These are phyloP conservation scores for Picea sitchensis DNA, from an alignment of 75 land plant species.

Conservation along the genomic window DNA sequence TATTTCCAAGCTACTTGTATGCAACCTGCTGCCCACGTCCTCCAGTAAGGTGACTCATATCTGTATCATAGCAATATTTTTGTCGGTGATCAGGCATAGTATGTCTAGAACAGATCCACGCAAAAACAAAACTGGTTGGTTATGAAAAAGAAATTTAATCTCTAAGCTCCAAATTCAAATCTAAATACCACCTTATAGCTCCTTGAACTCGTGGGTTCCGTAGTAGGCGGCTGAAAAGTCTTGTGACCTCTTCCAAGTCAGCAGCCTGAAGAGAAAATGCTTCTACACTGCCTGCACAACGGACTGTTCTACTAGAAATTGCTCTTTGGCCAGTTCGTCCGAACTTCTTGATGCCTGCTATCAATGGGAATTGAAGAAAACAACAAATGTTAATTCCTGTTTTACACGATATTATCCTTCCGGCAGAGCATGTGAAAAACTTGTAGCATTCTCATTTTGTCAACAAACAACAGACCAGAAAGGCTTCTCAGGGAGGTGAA, in stretches of 20 bases:
- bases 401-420: not conserved
- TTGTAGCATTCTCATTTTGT: not conserved
- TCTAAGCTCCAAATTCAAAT: constrained; percentile 3
- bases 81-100: no score
- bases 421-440: not conserved
- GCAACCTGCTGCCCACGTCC: constrained; percentile 48
- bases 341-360: not conserved
- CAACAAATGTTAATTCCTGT: not conserved
- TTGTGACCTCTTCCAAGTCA: constrained; percentile 25
- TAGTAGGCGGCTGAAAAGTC: constrained; percentile 19
- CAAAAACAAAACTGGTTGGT: no score
- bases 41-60: constrained; percentile 82
- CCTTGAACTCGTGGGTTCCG: constrained; percentile 22
- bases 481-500: not conserved
- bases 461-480: not conserved
- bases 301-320: constrained; percentile 30
- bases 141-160: not conserved
- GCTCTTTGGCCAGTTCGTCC: constrained; percentile 8
- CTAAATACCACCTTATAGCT: constrained; percentile 21
- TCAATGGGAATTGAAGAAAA: not conserved
- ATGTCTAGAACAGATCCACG: no score
- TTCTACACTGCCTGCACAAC: constrained; percentile 29
- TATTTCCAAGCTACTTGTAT: constrained; percentile 88
- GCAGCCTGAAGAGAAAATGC: constrained; percentile 30
- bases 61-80: constrained; percentile 22